Conservation (phyloP, 2,329 filamentous ascomycete genomes). For the Curvularia spicifera region DNA sequence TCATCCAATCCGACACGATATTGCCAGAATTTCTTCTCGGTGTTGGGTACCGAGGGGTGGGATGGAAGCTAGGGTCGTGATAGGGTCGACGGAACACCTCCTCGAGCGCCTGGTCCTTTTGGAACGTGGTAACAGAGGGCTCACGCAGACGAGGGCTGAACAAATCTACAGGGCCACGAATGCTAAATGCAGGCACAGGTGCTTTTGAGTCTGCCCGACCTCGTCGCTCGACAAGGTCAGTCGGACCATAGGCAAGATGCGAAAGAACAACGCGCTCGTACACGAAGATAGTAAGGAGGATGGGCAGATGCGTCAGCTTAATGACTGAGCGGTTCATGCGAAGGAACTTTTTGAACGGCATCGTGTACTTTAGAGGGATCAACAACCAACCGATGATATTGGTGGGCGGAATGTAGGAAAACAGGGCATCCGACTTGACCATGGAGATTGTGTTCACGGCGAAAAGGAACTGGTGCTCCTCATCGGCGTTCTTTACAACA, state of each 20-base stretch:
- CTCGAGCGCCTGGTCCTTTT: conserved; percentile 87
- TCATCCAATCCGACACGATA: conserved; percentile 91
- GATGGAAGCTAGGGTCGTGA: conserved; percentile 58
- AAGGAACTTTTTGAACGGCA: conserved; percentile 82
- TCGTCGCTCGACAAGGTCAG: conserved; percentile 80
- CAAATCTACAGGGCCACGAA: conserved; percentile 57
- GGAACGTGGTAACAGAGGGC: conserved; percentile 85
- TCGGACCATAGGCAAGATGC: conserved; percentile 77
- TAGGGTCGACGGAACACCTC: conserved; percentile 83
- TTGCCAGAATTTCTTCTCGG: conserved; percentile 77
- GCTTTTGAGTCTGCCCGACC: conserved; percentile 66
- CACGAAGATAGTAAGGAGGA: conserved; percentile 83
- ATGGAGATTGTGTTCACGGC: conserved; percentile 97
- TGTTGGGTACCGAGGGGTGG: conserved; percentile 42
- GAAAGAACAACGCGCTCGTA: conserved; percentile 86
- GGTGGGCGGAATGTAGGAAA: conserved; percentile 89
- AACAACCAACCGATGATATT: conserved; percentile 92
- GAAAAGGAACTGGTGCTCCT: conserved; percentile 91
- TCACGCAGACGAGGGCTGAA: conserved; percentile 83
- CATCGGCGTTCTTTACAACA: conserved; percentile 89
- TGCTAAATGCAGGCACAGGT: conserved; percentile 54
- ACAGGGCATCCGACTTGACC: conserved; percentile 97
- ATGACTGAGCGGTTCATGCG: conserved; percentile 88
- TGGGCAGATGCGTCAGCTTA: conserved; percentile 86
- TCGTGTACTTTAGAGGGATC: conserved; percentile 78